Base-by-base conservation (phyloP, 352 stramenopile species). In the Phytophthora tubulina region DNA sequence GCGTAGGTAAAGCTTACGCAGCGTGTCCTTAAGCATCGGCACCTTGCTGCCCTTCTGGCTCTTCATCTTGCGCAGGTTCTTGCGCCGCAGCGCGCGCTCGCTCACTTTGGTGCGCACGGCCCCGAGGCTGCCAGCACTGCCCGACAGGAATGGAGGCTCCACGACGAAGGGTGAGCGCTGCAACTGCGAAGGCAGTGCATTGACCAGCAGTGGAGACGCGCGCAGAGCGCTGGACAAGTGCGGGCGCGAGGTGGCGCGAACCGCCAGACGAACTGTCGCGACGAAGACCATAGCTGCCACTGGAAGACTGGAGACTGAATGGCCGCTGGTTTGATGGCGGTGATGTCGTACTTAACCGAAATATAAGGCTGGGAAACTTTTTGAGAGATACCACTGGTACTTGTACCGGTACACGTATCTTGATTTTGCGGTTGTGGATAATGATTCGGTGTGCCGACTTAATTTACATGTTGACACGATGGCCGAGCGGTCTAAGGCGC, bases 31-130 rank as follows among this genome's bases (percentile, higher is more conserved):
- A 53, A 94, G 79, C 73, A 79, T 74, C 46, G 86, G 86, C 57
- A 92, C 78, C 55, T 87, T 78, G 49, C 68, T 73, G 11, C 73
- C 75, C 58, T 86, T 80, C 38, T 70, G 51, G 71, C 71, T 91
- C 73, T 94, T 94, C 73, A 89, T 88, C 64, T 92, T 91, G 72
- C 86, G 86, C 72, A 92, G 74, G 71, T 91, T 89, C 70, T 93
- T 93, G 55, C 86, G 86, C 6, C 86, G 84, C 69, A 84, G 62
- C 3, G 86, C 76, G 17, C 86, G 86, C 44, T 94, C 86, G 72
- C 84, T 92, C 58, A 91, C 76, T 71, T 92, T 93, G 35, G 81
- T 86, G 70, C 84, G 84, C 50, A 92, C 81, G 21, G 62, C 64
- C 35, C 67, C 79, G 41, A 61, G 17, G 45, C 30, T 38, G 39